phyloP scores from a whole-genome alignment of 306 rosid species.

The Pyrus betulifolia region DNA sequence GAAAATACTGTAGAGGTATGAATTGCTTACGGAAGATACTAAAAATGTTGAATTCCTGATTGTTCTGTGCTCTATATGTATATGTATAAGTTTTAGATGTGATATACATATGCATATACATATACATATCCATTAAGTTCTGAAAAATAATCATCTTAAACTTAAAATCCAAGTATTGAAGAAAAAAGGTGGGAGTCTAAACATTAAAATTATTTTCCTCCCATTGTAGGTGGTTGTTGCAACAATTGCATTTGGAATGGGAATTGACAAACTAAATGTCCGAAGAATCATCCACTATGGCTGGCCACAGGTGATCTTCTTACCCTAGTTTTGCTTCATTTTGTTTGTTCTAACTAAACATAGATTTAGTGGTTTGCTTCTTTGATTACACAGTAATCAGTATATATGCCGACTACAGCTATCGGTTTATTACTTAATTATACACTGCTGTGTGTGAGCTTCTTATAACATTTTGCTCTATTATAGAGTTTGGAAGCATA shows the following conservation, averaged over 20 bases:
- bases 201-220: not conserved
- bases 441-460: not conserved
- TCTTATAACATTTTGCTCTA: slow-evolving; percentile 14
- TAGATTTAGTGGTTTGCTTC: not conserved
- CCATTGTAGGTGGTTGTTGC: slow-evolving; percentile 79
- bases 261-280: slow-evolving; percentile 85
- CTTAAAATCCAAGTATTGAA: not conserved
- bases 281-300: slow-evolving; percentile 94
- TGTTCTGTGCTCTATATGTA: not conserved
- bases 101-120: too few relatives aligned
- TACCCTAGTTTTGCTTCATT: slow-evolving; percentile 1
- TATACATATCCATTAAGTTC: not conserved
- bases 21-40: slow-evolving; percentile 5
- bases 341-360: not conserved
- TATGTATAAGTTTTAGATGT: too few relatives aligned
- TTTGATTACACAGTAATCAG: not conserved
- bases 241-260: slow-evolving; percentile 97
- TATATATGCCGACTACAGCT: not conserved
- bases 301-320: slow-evolving; percentile 84
- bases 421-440: not conserved
- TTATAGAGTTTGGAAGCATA: slow-evolving; percentile 90
- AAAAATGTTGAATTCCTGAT: not conserved
- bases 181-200: too few relatives aligned
- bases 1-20: slow-evolving; percentile 78
- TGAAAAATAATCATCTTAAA: not conserved